A percentile compares a stretch with the other conserved stretches of the same genome.
Conservation (phyloP, 805 yeast genomes). For the Grigorovia transvaalensis region DNA sequence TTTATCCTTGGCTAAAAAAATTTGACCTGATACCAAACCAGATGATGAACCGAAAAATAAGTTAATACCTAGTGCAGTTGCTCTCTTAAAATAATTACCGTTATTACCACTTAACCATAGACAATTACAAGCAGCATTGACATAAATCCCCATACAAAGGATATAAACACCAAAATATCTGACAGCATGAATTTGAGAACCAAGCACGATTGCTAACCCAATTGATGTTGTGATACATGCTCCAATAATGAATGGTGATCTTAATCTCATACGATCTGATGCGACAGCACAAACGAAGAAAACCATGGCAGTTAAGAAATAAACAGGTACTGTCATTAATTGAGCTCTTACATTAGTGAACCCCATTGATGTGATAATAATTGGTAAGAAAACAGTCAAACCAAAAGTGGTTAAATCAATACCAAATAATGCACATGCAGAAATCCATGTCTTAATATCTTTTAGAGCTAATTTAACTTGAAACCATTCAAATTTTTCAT, state of each 20-base stretch:
- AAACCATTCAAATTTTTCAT: constrained; percentile 30
- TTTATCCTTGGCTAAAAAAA: constrained; percentile 31
- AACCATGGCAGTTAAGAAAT: constrained; percentile 65
- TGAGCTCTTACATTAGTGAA: constrained; percentile 65
- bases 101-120: constrained; percentile 33
- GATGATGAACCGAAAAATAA: constrained; percentile 30
- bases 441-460: constrained; percentile 26
- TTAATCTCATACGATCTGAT: constrained; percentile 44
- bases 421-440: constrained; percentile 31
- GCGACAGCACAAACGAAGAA: constrained; percentile 48
- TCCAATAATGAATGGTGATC: constrained; percentile 34
- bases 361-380: constrained; percentile 27
- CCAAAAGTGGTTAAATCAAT: constrained; percentile 33
- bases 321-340: constrained; percentile 75
- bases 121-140: constrained; percentile 32
- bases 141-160: constrained; percentile 32
- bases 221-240: constrained; percentile 26
- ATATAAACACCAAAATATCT: constrained; percentile 32
- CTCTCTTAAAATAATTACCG: constrained; percentile 33
- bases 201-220: constrained; percentile 28
- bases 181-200: constrained; percentile 27
- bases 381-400: constrained; percentile 35
- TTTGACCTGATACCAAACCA: constrained; percentile 32
- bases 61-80: constrained; percentile 32
- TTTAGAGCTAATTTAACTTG: constrained; percentile 26